phyloP scores from a whole-genome alignment of 768 basidiomycete species.

The Sporobolomyces phaffii region DNA sequence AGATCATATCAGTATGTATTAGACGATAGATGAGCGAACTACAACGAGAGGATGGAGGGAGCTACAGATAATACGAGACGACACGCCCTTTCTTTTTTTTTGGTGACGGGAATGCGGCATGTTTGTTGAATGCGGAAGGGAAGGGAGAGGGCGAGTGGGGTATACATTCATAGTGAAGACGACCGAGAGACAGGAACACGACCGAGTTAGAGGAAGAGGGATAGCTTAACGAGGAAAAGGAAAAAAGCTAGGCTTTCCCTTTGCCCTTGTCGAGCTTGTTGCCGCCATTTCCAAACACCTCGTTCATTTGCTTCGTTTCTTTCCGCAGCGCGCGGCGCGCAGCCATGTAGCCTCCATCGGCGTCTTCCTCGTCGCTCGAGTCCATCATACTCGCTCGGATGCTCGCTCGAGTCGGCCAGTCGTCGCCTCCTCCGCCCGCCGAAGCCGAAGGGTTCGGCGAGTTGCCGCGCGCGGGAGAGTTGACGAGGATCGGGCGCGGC shows the following conservation, averaged over 20 bases:
- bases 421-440: background rate
- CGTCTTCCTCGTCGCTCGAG: constrained; percentile 13
- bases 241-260: constrained; percentile 1
- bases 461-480: constrained; percentile 13
- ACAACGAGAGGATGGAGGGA: too few relatives aligned
- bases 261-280: constrained; percentile 26
- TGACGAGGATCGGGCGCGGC: constrained; percentile 22
- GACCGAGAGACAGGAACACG: too few relatives aligned
- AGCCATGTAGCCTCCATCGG: constrained; percentile 13
- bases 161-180: background rate
- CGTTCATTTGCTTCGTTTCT: constrained; percentile 16
- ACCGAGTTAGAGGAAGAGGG: background rate
- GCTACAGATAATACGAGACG: too few relatives aligned
- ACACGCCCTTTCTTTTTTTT: too few relatives aligned
- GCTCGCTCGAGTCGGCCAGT: constrained; percentile 17
- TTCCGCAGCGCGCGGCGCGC: constrained; percentile 28
- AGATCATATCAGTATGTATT: too few relatives aligned
- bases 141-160: background rate
- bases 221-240: background rate
- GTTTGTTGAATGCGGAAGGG: background rate
- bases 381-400: constrained; percentile 9
- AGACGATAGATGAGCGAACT: too few relatives aligned
- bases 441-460: constrained; percentile 1
- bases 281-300: background rate
- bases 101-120: too few relatives aligned